Evolutionary conservation across 331 rosid genomes (phyloP).

Genomic region (Acacia concinna): DNA sequence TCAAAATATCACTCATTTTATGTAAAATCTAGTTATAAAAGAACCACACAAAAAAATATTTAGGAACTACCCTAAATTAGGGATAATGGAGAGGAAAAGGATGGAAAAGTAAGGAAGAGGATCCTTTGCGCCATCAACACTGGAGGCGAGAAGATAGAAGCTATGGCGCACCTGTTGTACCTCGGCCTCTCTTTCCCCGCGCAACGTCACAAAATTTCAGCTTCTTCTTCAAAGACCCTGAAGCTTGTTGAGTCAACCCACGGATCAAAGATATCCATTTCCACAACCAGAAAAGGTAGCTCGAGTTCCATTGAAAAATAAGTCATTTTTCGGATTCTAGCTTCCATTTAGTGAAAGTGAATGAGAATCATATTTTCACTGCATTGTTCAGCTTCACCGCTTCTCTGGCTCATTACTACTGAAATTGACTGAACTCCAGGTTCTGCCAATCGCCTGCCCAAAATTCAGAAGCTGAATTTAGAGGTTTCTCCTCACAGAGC

Average conservation of each 20-base stretch:
- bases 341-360: not conserved
- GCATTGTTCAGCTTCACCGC: not conserved
- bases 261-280: constrained; percentile 30
- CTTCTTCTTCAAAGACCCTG: constrained; percentile 41
- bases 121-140: too few relatives aligned
- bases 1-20: too few relatives aligned
- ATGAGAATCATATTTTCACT: not conserved
- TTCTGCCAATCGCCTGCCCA: constrained; percentile 36
- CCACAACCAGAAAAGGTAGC: constrained; percentile 52
- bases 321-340: not conserved
- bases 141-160: not conserved
- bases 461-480: constrained; percentile 64
- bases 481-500: constrained; percentile 93
- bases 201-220: constrained; percentile 27
- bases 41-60: too few relatives aligned
- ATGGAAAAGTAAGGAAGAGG: too few relatives aligned
- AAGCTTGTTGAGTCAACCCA: constrained; percentile 37
- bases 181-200: constrained; percentile 25
- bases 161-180: constrained; percentile 52
- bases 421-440: constrained; percentile 42
- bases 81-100: too few relatives aligned
- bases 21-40: too few relatives aligned
- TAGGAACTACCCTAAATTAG: too few relatives aligned
- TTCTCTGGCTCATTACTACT: not conserved
- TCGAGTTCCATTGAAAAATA: not conserved